A percentile compares a stretch with the other conserved stretches of the same genome.
phyloP scores from a whole-genome alignment of 345 rosid genomes.

The Melaleuca alternifolia region DNA sequence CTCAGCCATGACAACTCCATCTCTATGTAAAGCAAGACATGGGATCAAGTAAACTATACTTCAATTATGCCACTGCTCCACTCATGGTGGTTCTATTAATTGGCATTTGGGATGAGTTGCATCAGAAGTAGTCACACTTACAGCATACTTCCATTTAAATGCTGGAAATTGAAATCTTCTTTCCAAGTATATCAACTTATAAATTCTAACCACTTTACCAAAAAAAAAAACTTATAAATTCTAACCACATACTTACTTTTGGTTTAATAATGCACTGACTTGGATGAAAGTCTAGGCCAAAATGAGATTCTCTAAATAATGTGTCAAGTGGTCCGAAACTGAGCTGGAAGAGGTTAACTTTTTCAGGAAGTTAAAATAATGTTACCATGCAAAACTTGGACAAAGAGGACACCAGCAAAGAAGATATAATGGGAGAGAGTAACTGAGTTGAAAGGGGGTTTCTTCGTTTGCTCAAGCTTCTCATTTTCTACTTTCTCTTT shows the following conservation, averaged over 20 bases:
- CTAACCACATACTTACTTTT: background rate
- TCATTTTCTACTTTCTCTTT: background rate
- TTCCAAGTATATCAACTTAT: background rate
- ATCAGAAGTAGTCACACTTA: background rate
- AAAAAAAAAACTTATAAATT: background rate
- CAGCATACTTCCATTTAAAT: background rate
- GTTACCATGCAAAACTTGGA: background rate
- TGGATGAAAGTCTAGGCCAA: background rate
- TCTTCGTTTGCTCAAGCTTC: background rate
- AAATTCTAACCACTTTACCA: background rate
- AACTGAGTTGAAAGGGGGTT: background rate
- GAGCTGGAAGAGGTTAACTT: background rate
- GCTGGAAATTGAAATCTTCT: background rate
- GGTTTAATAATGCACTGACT: background rate
- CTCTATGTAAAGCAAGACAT: background rate
- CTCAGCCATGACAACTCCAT: background rate
- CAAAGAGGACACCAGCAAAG: background rate
- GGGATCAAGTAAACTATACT: background rate
- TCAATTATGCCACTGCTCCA: background rate
- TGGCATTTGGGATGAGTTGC: background rate
- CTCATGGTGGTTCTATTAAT: background rate
- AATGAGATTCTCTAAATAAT: background rate
- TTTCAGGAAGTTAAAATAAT: background rate
- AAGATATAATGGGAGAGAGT: background rate
- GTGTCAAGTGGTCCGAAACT: background rate